A percentile compares a stretch with the other conserved stretches of the same genome.
phyloP scores from a whole-genome alignment of 2,329 filamentous ascomycete species.

The Stemphylium vesicarium region DNA sequence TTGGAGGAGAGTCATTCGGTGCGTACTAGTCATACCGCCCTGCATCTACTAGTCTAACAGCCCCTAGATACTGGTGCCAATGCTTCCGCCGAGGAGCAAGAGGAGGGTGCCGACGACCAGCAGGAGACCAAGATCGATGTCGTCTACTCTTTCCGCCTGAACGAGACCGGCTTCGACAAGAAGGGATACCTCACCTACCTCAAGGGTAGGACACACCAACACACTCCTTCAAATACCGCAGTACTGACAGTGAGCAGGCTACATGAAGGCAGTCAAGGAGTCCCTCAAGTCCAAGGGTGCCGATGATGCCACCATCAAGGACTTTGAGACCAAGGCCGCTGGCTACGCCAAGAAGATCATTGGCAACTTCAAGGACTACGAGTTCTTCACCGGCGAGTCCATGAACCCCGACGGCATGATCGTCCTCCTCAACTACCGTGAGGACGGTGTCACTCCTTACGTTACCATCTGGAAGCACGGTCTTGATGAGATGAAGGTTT shows the following conservation, averaged over 20 bases:
- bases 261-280: conserved; percentile 93
- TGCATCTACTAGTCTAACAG: conserved; percentile 4
- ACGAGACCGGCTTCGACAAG: conserved; percentile 82
- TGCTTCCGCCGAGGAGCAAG: conserved; percentile 90
- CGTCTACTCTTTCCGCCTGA: conserved; percentile 88
- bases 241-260: conserved; percentile 60
- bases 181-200: conserved; percentile 82
- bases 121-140: conserved; percentile 87
- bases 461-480: conserved; percentile 96
- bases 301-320: conserved; percentile 69
- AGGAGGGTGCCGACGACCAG: conserved; percentile 74
- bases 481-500: conserved; percentile 88
- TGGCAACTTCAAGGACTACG: conserved; percentile 91
- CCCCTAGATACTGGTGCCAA: conserved; percentile 85
- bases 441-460: conserved; percentile 91
- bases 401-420: conserved; percentile 96
- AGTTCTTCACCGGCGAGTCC: conserved; percentile 90
- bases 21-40: conserved; percentile 40
- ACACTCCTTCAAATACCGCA: not conserved
- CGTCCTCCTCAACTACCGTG: conserved; percentile 94
- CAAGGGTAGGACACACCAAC: conserved; percentile 69
- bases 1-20: conserved; percentile 77
- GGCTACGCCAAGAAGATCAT: conserved; percentile 82
- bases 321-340: conserved; percentile 79
- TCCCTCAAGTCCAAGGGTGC: conserved; percentile 67